These are phyloP conservation scores for Mycena sanguinolenta DNA, from an alignment of 768 basidiomycete species.

Conservation along the genomic window DNA sequence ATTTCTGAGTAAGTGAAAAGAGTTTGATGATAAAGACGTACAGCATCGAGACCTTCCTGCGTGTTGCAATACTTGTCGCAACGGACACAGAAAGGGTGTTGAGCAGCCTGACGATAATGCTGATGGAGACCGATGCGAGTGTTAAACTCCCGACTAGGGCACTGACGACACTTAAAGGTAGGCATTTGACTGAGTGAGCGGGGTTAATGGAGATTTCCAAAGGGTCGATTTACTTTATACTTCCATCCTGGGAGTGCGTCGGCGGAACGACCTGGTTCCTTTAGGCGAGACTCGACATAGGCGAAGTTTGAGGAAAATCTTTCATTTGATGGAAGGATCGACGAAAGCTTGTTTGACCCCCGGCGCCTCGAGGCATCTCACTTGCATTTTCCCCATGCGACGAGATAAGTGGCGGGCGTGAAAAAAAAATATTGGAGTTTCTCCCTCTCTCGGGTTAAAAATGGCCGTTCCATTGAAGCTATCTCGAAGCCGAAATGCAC, in stretches of 20 bases:
- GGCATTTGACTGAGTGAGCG: slow-evolving; percentile 5
- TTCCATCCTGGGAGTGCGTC: not conserved
- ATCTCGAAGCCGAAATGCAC: no score
- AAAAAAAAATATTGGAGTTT: no score
- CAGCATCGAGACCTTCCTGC: not conserved
- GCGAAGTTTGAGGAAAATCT: no score
- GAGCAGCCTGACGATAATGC: slow-evolving; percentile 1
- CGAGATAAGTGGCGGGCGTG: no score
- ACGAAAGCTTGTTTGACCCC: no score
- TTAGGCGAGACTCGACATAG: no score
- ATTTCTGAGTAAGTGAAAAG: no score
- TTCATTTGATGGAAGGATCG: no score
- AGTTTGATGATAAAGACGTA: not conserved
- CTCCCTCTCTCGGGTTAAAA: no score
- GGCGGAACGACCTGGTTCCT: not conserved
- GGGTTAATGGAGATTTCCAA: not conserved
- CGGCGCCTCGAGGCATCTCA: no score
- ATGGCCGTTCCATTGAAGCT: no score
- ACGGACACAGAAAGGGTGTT: not conserved
- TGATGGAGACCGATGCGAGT: not conserved
- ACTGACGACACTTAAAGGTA: slow-evolving; percentile 6
- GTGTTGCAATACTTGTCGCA: slow-evolving; percentile 5
- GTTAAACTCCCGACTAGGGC: not conserved
- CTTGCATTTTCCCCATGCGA: no score
- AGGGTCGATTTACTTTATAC: slow-evolving; percentile 1